Evolutionary conservation across 1,139 yeast genomes (phyloP), one percentile per base, ranked within the genome.

Genomic region (Debaryomyces udenii): DNA sequence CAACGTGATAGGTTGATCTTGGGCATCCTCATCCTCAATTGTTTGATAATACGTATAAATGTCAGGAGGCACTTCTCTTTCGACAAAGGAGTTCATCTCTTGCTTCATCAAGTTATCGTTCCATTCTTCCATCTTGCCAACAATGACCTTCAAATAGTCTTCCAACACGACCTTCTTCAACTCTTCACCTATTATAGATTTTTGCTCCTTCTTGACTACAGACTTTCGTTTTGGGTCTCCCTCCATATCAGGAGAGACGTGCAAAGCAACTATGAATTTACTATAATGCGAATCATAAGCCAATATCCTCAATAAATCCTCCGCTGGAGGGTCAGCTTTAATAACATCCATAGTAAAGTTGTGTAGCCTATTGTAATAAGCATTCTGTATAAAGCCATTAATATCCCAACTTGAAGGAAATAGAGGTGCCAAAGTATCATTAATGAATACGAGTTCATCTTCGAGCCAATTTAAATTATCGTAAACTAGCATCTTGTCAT

Each of bases 381-480:
- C 80, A 13, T 74, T 70, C 50, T 83, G 83, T 41, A 83, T 78
- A 45, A 77, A 78, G 17, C 74, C 68, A 51, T 82, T 80, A 22
- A 91, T 72, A 37, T 81, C 74, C 98, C 98, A 93, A 42, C 76
- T 70, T 9, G 52, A 48, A 0, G 87, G 84, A 23, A 95, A 90
- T 39, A 83, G 72, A n/a, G 69, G 70, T 2, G 74, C 62, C 35
- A 89, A 65, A 16, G 80, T 80, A 29, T 77, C 76, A 41, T 79
- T 76, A 1, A 86, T 88, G 45, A 83, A 76, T 24, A 75, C 64
- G 44, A 93, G 65, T 54, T 93, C 98, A 47, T 85, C 84, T 58
- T 86, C 90, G 14, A 91, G 76, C 94, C 97, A 91, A 43, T 82
- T 84, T 39, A 91, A 66, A 47, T 86, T 82, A 31, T 84, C 85